These are phyloP conservation scores for Ceratocystis huliohia DNA, from an alignment of 2,329 filamentous ascomycete genomes.

Conservation along the genomic window DNA sequence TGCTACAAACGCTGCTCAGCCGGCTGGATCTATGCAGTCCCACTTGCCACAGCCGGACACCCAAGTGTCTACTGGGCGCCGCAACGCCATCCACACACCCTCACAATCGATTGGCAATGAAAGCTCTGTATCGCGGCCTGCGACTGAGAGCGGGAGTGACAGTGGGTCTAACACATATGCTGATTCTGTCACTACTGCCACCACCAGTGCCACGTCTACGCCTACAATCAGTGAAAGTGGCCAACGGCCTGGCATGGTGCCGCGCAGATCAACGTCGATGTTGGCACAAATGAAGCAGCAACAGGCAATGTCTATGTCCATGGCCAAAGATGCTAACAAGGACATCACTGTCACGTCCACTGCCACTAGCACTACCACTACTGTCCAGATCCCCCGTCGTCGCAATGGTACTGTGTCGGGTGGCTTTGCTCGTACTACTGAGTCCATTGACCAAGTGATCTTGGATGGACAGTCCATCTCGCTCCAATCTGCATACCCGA, in stretches of 20 bases:
- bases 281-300: constrained; percentile 16
- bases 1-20: neutral
- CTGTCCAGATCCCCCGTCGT: constrained; percentile 13
- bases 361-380: constrained; percentile 15
- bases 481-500: constrained; percentile 13
- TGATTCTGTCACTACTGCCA: constrained; percentile 14
- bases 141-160: constrained; percentile 15
- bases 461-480: constrained; percentile 13
- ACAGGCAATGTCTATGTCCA: neutral
- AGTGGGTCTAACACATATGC: constrained; percentile 14
- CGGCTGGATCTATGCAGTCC: neutral
- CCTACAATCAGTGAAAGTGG: neutral
- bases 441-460: constrained; percentile 17
- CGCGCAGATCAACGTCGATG: constrained; percentile 18
- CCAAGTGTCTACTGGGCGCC: constrained; percentile 11
- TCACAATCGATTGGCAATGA: constrained; percentile 12
- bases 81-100: constrained; percentile 13
- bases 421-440: neutral
- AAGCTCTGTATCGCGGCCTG: constrained; percentile 7
- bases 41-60: constrained; percentile 14
- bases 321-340: constrained; percentile 3
- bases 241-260: constrained; percentile 16
- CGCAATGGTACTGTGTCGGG: constrained; percentile 16
- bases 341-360: constrained; percentile 13
- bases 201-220: constrained; percentile 2